phyloP scores from a whole-genome alignment of 2,329 filamentous ascomycete genomes.

The Scopulariopsis brevicaulis region DNA sequence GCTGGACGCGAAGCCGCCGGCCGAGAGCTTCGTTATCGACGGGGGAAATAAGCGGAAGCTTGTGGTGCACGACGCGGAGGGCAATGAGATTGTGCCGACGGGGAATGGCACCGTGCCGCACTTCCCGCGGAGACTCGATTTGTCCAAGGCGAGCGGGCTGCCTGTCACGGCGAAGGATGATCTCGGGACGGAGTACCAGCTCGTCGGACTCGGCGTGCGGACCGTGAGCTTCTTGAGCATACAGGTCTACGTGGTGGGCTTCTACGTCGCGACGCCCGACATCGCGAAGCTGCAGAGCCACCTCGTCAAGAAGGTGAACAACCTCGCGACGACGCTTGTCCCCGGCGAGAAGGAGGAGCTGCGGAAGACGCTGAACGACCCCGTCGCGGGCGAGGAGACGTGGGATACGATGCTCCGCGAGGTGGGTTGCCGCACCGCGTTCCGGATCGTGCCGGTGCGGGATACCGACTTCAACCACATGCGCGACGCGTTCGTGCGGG shows the following conservation, averaged over 20 bases:
- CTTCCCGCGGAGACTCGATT: conserved; percentile 62
- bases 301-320: conserved; percentile 65
- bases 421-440: conserved; percentile 59
- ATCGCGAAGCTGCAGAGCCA: conserved; percentile 69
- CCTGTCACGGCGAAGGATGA: conserved; percentile 18
- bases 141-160: conserved; percentile 31
- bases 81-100: conserved; percentile 38
- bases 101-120: conserved; percentile 69
- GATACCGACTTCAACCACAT: conserved; percentile 93
- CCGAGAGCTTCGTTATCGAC: conserved; percentile 34
- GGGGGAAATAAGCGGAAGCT: conserved; percentile 41
- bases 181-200: conserved; percentile 61
- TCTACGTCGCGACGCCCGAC: conserved; percentile 80
- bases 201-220: conserved; percentile 78
- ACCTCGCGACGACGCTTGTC: conserved; percentile 71
- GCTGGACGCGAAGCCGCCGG: conserved; percentile 30
- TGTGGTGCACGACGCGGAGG: conserved; percentile 38
- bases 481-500: conserved; percentile 80
- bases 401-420: conserved; percentile 63
- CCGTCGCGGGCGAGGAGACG: conserved; percentile 54
- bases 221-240: conserved; percentile 84
- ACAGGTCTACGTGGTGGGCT: conserved; percentile 88
- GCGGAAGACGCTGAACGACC: conserved; percentile 57
- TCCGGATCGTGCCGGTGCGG: conserved; percentile 79
- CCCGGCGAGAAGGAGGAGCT: conserved; percentile 69